These are phyloP conservation scores for Piper longum DNA, from an alignment of 164 flowering plant species.

Conservation along the genomic window DNA sequence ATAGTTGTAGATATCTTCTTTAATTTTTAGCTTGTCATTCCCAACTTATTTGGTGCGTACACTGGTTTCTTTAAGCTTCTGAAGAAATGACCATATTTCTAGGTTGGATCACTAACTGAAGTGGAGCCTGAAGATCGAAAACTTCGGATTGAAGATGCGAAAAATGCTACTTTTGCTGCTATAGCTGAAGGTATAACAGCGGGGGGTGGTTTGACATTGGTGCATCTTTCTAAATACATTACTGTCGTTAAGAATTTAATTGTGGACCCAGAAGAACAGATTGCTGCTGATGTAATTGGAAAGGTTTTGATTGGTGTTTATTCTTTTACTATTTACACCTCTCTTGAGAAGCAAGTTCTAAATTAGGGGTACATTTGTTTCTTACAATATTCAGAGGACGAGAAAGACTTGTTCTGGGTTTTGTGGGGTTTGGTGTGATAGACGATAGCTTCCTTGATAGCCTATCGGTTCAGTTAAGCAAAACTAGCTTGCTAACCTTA, in stretches of 20 bases:
- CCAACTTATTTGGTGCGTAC: too few relatives aligned
- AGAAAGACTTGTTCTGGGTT: too few relatives aligned
- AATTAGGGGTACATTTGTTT: too few relatives aligned
- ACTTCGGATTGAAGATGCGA: slow-evolving; percentile 89
- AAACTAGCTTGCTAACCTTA: too few relatives aligned
- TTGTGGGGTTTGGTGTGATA: too few relatives aligned
- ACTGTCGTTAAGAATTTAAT: slow-evolving; percentile 35
- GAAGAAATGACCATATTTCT: slow-evolving; percentile 12
- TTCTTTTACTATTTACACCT: background rate
- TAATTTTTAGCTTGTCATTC: too few relatives aligned
- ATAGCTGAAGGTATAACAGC: slow-evolving; percentile 89
- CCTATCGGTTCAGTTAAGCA: too few relatives aligned
- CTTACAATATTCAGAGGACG: too few relatives aligned
- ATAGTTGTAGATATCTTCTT: too few relatives aligned
- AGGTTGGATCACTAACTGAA: slow-evolving; percentile 95
- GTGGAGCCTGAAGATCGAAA: slow-evolving; percentile 81
- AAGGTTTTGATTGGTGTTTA: slow-evolving; percentile 23
- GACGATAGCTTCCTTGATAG: too few relatives aligned
- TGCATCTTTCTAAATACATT: slow-evolving; percentile 56
- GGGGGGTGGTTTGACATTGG: slow-evolving; percentile 78
- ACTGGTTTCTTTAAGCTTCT: slow-evolving; percentile 6
- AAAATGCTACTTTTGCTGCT: slow-evolving; percentile 86
- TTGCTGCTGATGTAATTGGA: slow-evolving; percentile 71
- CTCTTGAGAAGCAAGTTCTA: too few relatives aligned
- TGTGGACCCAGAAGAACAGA: slow-evolving; percentile 55